Evolutionary conservation across 2,329 filamentous ascomycete genomes (phyloP), one percentile per base, ranked within the genome.

Genomic region (Neonectria faginata): DNA sequence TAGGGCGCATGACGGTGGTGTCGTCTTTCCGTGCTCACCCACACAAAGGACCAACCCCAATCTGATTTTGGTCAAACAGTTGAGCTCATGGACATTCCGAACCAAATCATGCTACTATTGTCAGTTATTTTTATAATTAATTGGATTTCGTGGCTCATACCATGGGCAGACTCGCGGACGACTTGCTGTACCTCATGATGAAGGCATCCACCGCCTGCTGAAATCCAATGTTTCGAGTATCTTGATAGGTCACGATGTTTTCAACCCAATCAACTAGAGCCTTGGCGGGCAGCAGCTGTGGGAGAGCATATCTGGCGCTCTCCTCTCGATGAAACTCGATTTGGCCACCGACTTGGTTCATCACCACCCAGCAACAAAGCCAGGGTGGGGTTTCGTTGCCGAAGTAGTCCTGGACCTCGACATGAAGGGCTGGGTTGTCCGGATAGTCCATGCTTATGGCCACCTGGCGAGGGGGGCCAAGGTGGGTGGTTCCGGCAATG

Each of bases 301-400:
- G 66, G 1, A 74, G 66, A 27, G 73, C 73, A 64, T 75, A 74
- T 25, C 71, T 64, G 18, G 69, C 73, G 39, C 73, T 74, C 42
- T 74, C 67, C 36, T 74, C 73, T 18, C 65, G 60, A 36, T 74
- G 68, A 41, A 72, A 69, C 51, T 74, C 73, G 36, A 74, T 70
- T 41, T 69, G 67, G 6, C 70, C 73, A 9, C 64, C 71, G n/a
- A 72, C 66, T 36, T 74, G 70, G 29, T 72, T 71, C 53, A 68
- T 72, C n/a, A 74, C 67, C 8, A 74, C 70, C 73, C 71, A 75
- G 29, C 73, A 74, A 45, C 73, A 74, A n/a, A 69, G 65, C 73
- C 73, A 74, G n/a, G 70, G 71, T 0, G 69, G 54, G 3, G 69
- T 65, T 27, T 66, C 61, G 16, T 64, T 66, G 22, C 70, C 71